phyloP scores from a whole-genome alignment of 805 yeast genomes.

The Maudiozyma saulgeensis region DNA sequence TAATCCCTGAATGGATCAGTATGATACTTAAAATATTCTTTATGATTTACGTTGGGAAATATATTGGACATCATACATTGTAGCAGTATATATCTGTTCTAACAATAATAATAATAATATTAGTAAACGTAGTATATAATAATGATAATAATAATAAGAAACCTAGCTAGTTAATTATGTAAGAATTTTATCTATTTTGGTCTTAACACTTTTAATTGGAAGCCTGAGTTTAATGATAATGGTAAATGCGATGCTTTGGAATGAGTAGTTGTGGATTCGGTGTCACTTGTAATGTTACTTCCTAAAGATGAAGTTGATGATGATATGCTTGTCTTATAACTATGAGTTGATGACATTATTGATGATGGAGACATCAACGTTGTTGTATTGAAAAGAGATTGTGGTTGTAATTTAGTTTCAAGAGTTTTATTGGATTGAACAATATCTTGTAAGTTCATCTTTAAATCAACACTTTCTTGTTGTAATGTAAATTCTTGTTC shows the following conservation, averaged over 20 bases:
- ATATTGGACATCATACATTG: background rate
- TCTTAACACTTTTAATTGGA: constrained; percentile 1
- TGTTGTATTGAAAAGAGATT: background rate
- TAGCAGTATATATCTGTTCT: background rate
- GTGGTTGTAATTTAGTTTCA: background rate
- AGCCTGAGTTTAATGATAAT: background rate
- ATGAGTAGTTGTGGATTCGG: background rate
- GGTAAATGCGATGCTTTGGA: background rate
- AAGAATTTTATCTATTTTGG: background rate
- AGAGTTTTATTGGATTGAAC: background rate
- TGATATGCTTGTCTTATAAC: background rate
- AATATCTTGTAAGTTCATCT: background rate
- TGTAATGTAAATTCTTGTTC: background rate
- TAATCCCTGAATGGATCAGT: too few species aligned
- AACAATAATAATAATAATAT: too few species aligned
- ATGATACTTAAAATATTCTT: background rate
- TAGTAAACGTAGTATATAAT: too few species aligned
- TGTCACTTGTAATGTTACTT: background rate
- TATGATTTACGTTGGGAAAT: background rate
- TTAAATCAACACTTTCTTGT: background rate
- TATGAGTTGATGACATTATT: background rate
- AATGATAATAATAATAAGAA: too few species aligned
- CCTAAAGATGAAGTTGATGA: background rate
- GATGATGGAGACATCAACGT: background rate
- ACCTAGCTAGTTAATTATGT: too few species aligned